Evolutionary conservation across 1,284 basidiomycete species (phyloP).

Genomic region (Vanrija humicola): DNA sequence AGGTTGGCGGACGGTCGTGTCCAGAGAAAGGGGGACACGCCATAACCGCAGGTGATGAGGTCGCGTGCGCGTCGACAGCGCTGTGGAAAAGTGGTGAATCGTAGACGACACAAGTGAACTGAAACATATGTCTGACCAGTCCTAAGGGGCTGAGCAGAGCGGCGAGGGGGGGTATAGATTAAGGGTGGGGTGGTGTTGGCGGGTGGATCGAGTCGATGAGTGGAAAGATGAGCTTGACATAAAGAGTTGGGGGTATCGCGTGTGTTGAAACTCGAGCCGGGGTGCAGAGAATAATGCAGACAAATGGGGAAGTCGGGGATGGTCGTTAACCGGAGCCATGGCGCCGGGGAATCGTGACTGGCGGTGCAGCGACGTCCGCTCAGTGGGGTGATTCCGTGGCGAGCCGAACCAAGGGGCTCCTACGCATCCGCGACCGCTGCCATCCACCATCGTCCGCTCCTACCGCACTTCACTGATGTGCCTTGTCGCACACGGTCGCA

Average conservation of each 20-base stretch:
- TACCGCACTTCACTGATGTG: too few species aligned
- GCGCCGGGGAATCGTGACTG: conserved; percentile 14
- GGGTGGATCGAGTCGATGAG: background rate
- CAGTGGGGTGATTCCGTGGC: conserved; percentile 16
- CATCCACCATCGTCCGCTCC: conserved; percentile 12
- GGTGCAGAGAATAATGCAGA: background rate
- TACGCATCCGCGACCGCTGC: conserved; percentile 23
- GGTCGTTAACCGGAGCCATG: conserved; percentile 14
- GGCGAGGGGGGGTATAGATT: background rate
- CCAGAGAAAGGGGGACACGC: background rate
- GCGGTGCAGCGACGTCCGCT: conserved; percentile 20
- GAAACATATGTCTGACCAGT: background rate
- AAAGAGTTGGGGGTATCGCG: background rate
- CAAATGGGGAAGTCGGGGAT: conserved; percentile 2
- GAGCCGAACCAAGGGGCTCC: conserved; percentile 17
- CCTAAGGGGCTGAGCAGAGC: background rate
- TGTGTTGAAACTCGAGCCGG: background rate
- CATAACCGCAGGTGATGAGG: background rate
- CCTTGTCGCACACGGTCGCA: too few species aligned
- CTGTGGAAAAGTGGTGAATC: background rate
- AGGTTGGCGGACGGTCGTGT: background rate
- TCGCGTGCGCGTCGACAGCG: background rate
- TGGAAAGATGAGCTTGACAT: background rate
- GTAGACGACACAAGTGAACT: background rate
- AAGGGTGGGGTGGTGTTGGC: background rate